Evolutionary conservation across 2,329 filamentous ascomycete genomes (phyloP), one percentile per base, ranked within the genome.

Genomic region (Fusarium lyarnte): DNA sequence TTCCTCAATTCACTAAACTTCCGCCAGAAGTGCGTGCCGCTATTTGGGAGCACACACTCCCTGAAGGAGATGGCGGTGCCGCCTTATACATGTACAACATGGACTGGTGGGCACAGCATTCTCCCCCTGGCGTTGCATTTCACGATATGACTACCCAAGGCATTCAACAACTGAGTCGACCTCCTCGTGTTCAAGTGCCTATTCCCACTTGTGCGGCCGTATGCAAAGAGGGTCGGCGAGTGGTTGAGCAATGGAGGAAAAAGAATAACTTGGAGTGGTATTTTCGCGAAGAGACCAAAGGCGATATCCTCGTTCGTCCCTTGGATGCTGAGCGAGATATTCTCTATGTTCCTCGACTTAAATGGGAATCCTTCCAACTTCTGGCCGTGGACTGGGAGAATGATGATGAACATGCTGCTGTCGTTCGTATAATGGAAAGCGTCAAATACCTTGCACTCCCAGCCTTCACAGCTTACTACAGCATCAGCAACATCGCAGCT

Each of bases 401-500:
- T 17, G 33, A 43, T 17, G 55, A 27, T 6, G 63, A 35, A 9
- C 25, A 55, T 3, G 38, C 60, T n/a, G 54, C 36, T 8, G 29
- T 69, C 39, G 31, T 54, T 25, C 58, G 39, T 21, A 43, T 73
- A 33, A 66, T 68, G 31, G 47, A 45, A 6, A 46, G 39, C 43
- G 57, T 79, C 41, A 52, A 17, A 9, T 46, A 76, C 42, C 70
- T 80, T 8, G 77, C 76, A 5, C 33, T 80, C 8, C 74, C 78
- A 2, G 77, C 76, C 5, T 77, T 75, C 31, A 76, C 72, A 23
- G 74, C 73, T 8, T 79, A 79, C 63, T 74, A 77, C 65, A 76
- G 69, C 69, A 60, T 72, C 57, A 25, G 13, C 12, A 65, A 47
- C 35, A 45, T 80, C 8, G 58, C 49, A 4, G 11, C 21, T 17